Evolutionary conservation across 306 rosid species (phyloP).

Genomic region (Cicer judaicum): DNA sequence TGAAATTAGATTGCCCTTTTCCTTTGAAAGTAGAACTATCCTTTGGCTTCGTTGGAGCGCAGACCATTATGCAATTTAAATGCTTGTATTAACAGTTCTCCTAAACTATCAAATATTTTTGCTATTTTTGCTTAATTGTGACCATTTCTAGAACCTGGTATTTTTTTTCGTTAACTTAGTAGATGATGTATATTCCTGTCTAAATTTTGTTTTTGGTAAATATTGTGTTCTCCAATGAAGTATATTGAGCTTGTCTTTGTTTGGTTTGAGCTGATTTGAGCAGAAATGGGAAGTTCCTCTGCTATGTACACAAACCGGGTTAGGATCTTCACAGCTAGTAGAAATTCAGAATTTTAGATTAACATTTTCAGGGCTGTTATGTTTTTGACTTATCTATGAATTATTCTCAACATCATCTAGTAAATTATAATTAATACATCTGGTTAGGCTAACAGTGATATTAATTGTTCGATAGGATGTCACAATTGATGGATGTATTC

Average conservation of each 20-base stretch:
- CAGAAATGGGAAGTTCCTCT: background rate
- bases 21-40: conserved; percentile 62
- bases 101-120: background rate
- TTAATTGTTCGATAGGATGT: background rate
- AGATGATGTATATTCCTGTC: background rate
- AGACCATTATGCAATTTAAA: conserved; percentile 8
- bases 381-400: background rate
- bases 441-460: background rate
- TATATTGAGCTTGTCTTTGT: background rate
- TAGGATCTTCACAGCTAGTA: background rate
- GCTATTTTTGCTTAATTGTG: background rate
- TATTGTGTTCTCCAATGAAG: background rate
- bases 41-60: conserved; percentile 52
- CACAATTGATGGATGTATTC: background rate
- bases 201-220: background rate
- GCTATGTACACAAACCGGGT: background rate
- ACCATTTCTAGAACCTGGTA: background rate
- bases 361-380: background rate
- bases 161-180: background rate
- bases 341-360: background rate
- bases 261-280: background rate
- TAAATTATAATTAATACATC: background rate
- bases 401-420: background rate
- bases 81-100: conserved; percentile 8
- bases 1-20: conserved; percentile 59